Base-by-base conservation (phyloP, 306 rosid genomes). In the Acacia melanoxylon region DNA sequence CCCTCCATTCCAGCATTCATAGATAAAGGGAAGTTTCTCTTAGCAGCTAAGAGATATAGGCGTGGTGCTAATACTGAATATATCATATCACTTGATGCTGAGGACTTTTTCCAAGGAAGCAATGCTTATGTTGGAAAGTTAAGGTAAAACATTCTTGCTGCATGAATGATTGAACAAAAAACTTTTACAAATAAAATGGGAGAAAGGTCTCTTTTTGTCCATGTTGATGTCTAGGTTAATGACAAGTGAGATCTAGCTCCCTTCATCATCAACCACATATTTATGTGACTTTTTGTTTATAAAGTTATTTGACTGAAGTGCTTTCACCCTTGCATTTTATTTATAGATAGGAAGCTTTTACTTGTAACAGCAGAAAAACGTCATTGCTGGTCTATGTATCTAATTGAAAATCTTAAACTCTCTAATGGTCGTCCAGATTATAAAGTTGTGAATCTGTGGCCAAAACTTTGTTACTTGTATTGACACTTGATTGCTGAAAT, bases 121-220 rank as follows among this genome's bases (percentile, higher is more conserved):
- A 96, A 96, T 85, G 99, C 99, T 66, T 94, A 93, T 81, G 87
- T 96, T 72, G 99, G 99, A 81, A 96, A 96, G 87, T 80, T 96
- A 82, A 92, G 97, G 99, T 93, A 87, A 86, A 81, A 7, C 65
- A 82, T 63, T 85, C 45, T 76, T 78, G 27, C 52, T 20, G 19
- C 46, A 56, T 24, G 46, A 68, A 56, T 29, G 85, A 89, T 76
- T 84, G 48, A 78, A 41, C 3, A 61, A 45, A 35, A 22, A 48
- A 68, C 22, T 75, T 72, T 41, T 59, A 40, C 51, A 68, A 73
- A 45, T 73, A 51, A 63, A 69, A 67, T 52, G 13, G 52, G 49
- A 25, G n/a, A 65, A 67, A 72, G 12, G 2, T 61, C 45, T 22
- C 12, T 48, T 11, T 62, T 61, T 75, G 41, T 63, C 9, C 35